Evolutionary conservation across 169 alveolate species (phyloP), one percentile per base, ranked within the genome.

Genomic region (Plasmodium blacklocki): DNA sequence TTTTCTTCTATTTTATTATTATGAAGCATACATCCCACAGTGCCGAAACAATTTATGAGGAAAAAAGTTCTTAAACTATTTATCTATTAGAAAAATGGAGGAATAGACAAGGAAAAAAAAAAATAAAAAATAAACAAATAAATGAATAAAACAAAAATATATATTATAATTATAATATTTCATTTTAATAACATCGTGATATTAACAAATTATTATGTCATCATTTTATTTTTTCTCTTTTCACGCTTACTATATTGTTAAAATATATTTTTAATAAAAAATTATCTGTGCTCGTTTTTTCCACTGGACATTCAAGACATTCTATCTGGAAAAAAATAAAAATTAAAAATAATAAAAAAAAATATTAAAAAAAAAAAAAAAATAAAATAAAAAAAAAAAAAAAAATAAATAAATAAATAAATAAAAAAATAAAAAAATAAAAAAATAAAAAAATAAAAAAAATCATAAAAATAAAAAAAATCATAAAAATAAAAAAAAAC

Each of bases 301-400:
- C 89, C 45, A 78, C 67, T 29, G 89, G 89, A 18, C 89, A 78
- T 52, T 78, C 80, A 78, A 78, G 89, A 78, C 89, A 78, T 78
- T 78, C 89, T 50, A 78, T 78, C 89, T 78, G 49, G 7, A 66
- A 59, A 29, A 78, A 50, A 74, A 74, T 23, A 59, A 39, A 50
- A 56, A 52, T 14, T 14, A 14, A 59, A 59, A 62, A 62, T 8
- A 62, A 62, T 8, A 66, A 12, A 29, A 66, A 2, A 66, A 14
- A 12, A 14, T 26, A 29, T 14, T 11, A 64, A 9, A 66, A 66
- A 66, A 66, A 54, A 18, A 58, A 66, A 49, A 66, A 32, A 66
- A 66, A n/a, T 4, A 39, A 6, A 29, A 29, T 8, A 29, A 66
- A 39, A 12, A 62, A 54, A 50, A 29, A 59, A 49, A 59, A 18